Evolutionary conservation across 208 protist genomes (phyloP).

Genomic region (Strigomonas galati): DNA sequence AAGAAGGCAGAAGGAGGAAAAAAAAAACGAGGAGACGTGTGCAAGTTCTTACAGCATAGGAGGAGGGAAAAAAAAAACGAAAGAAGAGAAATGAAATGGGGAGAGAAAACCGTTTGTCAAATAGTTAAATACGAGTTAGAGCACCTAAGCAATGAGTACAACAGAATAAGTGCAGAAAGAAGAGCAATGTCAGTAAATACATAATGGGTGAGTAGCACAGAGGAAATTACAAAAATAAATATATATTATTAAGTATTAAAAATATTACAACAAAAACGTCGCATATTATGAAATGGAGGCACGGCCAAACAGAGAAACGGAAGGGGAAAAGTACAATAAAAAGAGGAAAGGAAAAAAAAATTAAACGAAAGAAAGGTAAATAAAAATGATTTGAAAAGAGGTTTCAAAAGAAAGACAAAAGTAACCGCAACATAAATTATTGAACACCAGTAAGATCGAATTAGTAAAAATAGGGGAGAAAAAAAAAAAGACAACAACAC

Average conservation of each 20-base stretch:
- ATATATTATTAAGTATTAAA: conserved; percentile 8
- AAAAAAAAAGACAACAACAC: too few species aligned
- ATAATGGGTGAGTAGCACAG: neutral
- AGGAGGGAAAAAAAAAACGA: conserved; percentile 10
- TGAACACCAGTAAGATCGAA: too few species aligned
- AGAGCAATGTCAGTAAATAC: neutral
- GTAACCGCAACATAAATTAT: neutral
- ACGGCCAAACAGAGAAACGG: too few species aligned
- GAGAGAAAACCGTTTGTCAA: conserved; percentile 4
- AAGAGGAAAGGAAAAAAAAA: too few species aligned
- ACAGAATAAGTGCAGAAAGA: neutral
- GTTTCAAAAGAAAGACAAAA: neutral
- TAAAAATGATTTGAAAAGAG: neutral
- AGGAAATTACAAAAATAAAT: conserved; percentile 1
- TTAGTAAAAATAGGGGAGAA: neutral
- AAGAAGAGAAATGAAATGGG: conserved; percentile 2
- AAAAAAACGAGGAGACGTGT: neutral
- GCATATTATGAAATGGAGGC: too few species aligned
- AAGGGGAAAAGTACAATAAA: too few species aligned
- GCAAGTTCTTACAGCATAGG: too few species aligned
- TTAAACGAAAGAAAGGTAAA: neutral
- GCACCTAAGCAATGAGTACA: neutral
- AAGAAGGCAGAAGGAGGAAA: conserved; percentile 2
- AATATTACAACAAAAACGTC: neutral
- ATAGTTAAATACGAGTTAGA: conserved; percentile 3